These are phyloP conservation scores for Phenoliferia sp. DNA, from an alignment of 1,284 basidiomycete genomes.

Conservation along the genomic window DNA sequence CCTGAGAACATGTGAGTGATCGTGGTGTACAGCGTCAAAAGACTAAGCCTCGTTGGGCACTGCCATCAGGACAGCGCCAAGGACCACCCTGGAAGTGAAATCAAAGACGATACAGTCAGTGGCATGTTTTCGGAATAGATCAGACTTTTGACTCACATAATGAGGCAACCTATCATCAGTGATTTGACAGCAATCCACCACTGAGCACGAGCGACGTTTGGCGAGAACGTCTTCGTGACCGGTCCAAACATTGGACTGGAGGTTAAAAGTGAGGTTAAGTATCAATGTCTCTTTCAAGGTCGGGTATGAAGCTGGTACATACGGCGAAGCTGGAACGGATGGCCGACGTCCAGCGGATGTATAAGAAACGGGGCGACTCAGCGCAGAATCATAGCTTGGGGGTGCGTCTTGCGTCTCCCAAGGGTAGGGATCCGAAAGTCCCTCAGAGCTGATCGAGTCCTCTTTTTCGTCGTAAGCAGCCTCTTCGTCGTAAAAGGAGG, in stretches of 20 bases:
- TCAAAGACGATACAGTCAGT: no score
- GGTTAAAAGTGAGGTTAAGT: background rate
- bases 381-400: no score
- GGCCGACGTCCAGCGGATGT: slow-evolving; percentile 17
- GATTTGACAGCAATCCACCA: slow-evolving; percentile 23
- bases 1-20: no score
- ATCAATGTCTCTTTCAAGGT: background rate
- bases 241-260: slow-evolving; percentile 21
- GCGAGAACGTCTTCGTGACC: slow-evolving; percentile 22
- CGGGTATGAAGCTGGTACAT: background rate
- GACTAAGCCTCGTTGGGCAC: no score
- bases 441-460: slow-evolving; percentile 20
- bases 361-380: slow-evolving; percentile 20
- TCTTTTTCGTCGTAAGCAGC: slow-evolving; percentile 19
- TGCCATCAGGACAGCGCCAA: no score
- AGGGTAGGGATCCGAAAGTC: slow-evolving; percentile 22
- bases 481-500: slow-evolving; percentile 25
- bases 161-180: slow-evolving; percentile 10
- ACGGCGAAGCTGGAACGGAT: slow-evolving; percentile 1
- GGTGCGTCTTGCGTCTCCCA: slow-evolving; percentile 32
- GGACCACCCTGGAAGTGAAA: no score
- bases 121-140: no score
- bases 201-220: slow-evolving; percentile 26
- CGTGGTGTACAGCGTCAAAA: no score
- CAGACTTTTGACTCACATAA: background rate